Evolutionary conservation across 345 rosid species (phyloP), one percentile per base, ranked within the genome.

Genomic region (Capsella bursapastoris): DNA sequence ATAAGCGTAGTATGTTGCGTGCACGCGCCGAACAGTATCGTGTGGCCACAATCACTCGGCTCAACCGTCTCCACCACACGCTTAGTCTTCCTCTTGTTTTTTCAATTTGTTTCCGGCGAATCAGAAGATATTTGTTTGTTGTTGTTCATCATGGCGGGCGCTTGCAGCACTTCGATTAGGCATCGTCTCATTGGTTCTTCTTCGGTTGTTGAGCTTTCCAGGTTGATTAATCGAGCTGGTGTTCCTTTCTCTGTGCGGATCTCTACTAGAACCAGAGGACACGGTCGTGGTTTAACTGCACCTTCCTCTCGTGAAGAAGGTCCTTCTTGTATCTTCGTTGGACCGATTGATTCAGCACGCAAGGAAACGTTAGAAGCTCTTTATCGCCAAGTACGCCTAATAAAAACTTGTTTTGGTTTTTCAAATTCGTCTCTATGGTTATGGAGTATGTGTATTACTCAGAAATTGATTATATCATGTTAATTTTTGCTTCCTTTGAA

Each of bases 291-390:
- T 69, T 74, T 85, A 35, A 67, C 81, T 5, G 77, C 77, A 35
- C 56, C 71, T 6, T 57, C 81, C 2, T 58, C 80, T 77, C 68
- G 81, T 61, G 79, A 74, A 34, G 91, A 94, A 61, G 98, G 89
- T 2, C 98, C 97, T 64, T 93, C 98, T 55, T 93, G 98, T 60
- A 79, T 88, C 71, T 92, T 66, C 83, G 96, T 91, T 31, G 98
- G 98, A 16, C 98, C 97, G 4, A 71, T 94, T 29, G 97, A 94
- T 74, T 89, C 96, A 32, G 98, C 98, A 34, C 88, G 92, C 35
- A 78, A 91, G 82, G 97, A 94, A 84, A 88, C 95, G n/a, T 81
- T 94, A 1, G 98, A 91, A 85, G 98, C 98, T 73, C 97, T 94
- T 22, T 94, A 94, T 73, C 64, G 74, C 65, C 98, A 93, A 71